Evolutionary conservation across 208 protist genomes (phyloP).

Genomic region (Acanthamoeba healyi): DNA sequence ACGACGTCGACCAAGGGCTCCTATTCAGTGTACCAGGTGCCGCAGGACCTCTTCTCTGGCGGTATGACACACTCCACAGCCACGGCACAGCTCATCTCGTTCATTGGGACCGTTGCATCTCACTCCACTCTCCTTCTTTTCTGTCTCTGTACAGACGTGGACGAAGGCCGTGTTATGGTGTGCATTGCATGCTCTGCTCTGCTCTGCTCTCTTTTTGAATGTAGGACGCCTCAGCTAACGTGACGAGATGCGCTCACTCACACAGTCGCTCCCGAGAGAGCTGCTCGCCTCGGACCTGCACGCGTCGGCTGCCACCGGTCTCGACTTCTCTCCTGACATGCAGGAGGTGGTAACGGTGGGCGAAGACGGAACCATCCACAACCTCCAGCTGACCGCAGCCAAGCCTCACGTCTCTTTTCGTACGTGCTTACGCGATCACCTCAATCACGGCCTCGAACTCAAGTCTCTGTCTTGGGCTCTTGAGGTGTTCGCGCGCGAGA

Average conservation of each 20-base stretch:
- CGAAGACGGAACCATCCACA: slow-evolving; percentile 24
- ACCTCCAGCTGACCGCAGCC: background rate
- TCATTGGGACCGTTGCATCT: too few relatives aligned
- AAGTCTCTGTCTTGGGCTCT: too few relatives aligned
- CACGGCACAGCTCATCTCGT: background rate
- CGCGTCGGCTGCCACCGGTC: background rate
- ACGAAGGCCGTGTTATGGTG: background rate
- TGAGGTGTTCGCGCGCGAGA: too few relatives aligned
- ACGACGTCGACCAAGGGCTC: slow-evolving; percentile 19
- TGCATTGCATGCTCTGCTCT: background rate
- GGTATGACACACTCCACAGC: background rate
- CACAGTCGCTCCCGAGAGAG: background rate
- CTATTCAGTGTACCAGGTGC: slow-evolving; percentile 7
- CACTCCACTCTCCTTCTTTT: too few relatives aligned
- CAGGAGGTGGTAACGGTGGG: slow-evolving; percentile 32
- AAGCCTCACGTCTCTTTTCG: background rate
- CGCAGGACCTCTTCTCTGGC: slow-evolving; percentile 27
- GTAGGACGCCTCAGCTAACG: too few relatives aligned
- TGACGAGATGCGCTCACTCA: background rate
- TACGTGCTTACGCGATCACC: too few relatives aligned
- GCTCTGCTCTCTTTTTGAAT: too few relatives aligned
- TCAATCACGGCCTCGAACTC: too few relatives aligned
- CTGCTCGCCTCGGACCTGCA: background rate
- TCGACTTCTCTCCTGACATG: background rate
- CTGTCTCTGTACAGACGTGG: background rate